Base-by-base conservation (phyloP, 768 basidiomycete species). In the Gelatoporia subvermispora region DNA sequence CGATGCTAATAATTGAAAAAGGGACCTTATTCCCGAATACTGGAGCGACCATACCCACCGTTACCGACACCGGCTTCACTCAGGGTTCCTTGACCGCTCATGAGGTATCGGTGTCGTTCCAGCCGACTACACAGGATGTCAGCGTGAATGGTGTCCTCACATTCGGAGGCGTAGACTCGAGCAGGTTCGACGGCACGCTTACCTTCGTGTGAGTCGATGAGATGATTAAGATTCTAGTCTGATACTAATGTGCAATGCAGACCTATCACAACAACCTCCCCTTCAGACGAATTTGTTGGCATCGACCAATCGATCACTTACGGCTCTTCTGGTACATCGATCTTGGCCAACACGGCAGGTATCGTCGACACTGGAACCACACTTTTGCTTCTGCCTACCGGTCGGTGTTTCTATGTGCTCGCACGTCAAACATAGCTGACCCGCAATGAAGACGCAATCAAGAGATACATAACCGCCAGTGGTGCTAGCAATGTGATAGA, bases 341-440 rank as follows among this genome's bases (percentile, higher is more conserved):
- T 69, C 41, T 56, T 69, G 7, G 36, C 49, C 18, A 53, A 47
- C 1, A 60, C 61, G 0, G 58, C 66, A 4, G 69, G 69, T 16
- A 63, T 70, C 46, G 60, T 69, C 50, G 67, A 71, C 48, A 69
- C 68, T n/a, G 70, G 67, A 34, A 71, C 69, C 3, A 66, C 67
- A 1, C 60, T 71, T 25, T 48, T 65, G 34, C 54, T 64, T 39
- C 48, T 69, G 41, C 64, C 67, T 8, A 54, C 61, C 17, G 59
- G 64, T 68, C 2, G 38, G 52, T 2, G 18, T 75, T 41, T 65
- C 65, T 8, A 85, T 83, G 4, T n/a, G 13, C 1, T 17, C 0
- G 11, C 18, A 13, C 13, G 3, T n/a, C n/a, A 37, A 18, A 15
- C 8, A 1, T 15, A 17, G 24, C 16, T 22, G 9, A 23, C 37